Evolutionary conservation across 2,329 filamentous ascomycete genomes (phyloP), one percentile per base, ranked within the genome.

Genomic region (Blumeria hordei): DNA sequence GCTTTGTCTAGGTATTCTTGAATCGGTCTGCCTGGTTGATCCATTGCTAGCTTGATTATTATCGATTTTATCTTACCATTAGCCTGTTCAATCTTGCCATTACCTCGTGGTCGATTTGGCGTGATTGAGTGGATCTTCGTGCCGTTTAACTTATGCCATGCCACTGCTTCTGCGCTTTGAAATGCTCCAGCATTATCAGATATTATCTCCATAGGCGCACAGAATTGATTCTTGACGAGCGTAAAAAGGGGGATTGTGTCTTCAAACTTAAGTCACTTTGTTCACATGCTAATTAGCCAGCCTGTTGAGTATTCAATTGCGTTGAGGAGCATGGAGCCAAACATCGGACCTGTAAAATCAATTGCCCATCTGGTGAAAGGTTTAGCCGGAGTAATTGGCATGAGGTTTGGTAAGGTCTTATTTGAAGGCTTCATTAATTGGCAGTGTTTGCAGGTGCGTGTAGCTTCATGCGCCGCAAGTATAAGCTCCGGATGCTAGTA

Each of bases 131-230:
- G 21, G 14, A 53, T 34, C 21, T 35, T 53, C 34, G 34, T 53
- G 14, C 49, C 49, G 36, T n/a, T 52, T 9, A 8, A 35, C 35
- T 52, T 52, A 52, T 52, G 49, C 33, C 50, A 53, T 53, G 50
- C 50, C 50, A 53, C 50, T 53, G 33, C 50, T 53, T 53, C 33
- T 53, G 50, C 33, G 50, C 50, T 53, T 53, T 53, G 47, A 53
- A 53, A 53, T 53, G 50, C 34, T 39, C 33, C 50, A 37, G 50
- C 33, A 53, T 53, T 53, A n/a, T 53, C 33, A 53, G 50, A 39
- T 34, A 53, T 53, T 53, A 39, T 53, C 34, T 18, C 50, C 36
- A 53, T 53, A 3, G 5, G 34, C 8, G 34, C 33, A n/a, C 50
- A 6, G 28, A 53, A 39, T 18, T 53, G 34, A 53, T 53, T 14